Evolutionary conservation across 805 yeast species (phyloP).

Genomic region (Candida khao-thaluensis): DNA sequence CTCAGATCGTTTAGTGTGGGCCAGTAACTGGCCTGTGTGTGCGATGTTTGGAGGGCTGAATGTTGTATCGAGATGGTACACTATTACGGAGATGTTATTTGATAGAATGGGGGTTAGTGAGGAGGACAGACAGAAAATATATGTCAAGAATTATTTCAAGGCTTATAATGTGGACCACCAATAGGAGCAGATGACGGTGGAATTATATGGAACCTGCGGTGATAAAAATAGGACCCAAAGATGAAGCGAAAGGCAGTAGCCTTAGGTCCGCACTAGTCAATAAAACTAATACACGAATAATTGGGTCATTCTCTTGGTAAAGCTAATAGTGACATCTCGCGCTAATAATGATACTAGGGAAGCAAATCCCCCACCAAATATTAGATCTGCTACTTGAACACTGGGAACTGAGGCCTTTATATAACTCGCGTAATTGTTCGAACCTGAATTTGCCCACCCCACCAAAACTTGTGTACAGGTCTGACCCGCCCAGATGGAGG

Average conservation of each 20-base stretch:
- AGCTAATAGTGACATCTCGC: no score
- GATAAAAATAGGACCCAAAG: no score
- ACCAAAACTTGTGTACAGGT: constrained; percentile 5
- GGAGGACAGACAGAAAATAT: constrained; percentile 17
- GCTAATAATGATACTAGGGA: background rate
- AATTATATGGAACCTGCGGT: no score
- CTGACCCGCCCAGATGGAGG: constrained; percentile 4
- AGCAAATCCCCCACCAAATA: constrained; percentile 1
- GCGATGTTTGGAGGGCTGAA: constrained; percentile 17
- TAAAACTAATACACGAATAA: no score
- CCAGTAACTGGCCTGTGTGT: constrained; percentile 49
- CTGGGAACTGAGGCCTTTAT: background rate
- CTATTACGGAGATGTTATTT: constrained; percentile 18
- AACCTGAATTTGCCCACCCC: constrained; percentile 4
- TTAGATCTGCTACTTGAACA: background rate
- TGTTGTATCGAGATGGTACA: constrained; percentile 23
- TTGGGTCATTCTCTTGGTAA: no score
- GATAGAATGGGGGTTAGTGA: constrained; percentile 14
- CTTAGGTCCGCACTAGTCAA: no score
- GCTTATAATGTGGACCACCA: constrained; percentile 9
- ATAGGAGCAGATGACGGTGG: background rate
- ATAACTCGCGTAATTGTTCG: constrained; percentile 5
- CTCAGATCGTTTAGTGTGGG: constrained; percentile 33
- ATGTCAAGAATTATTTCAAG: constrained; percentile 15
- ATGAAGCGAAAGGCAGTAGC: no score